Evolutionary conservation across 2,329 filamentous ascomycete genomes (phyloP).

Genomic region (Fusarium piperis): DNA sequence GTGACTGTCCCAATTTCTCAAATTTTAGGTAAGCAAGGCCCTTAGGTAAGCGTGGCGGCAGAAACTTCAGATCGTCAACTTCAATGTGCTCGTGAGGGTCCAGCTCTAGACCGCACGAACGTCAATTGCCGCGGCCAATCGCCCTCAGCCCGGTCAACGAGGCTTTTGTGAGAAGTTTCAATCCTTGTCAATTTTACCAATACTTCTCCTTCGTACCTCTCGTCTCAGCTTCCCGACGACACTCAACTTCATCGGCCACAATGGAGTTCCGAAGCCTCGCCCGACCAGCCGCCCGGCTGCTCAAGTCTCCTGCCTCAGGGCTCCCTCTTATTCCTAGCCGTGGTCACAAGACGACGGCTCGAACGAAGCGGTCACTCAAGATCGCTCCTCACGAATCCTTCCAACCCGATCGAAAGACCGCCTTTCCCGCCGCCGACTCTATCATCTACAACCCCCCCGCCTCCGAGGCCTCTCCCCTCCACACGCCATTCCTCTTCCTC

Average conservation of each 20-base stretch:
- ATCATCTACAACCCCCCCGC: slow-evolving; percentile 69
- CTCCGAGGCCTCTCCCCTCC: slow-evolving; percentile 64
- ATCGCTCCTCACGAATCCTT: slow-evolving; percentile 71
- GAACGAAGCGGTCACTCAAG: slow-evolving; percentile 67
- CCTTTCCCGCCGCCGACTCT: slow-evolving; percentile 47
- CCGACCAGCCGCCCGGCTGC: slow-evolving; percentile 49
- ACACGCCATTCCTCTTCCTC: slow-evolving; percentile 75
- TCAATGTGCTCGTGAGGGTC: slow-evolving; percentile 25
- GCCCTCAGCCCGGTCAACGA: slow-evolving; percentile 30
- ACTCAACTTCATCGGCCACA: slow-evolving; percentile 9
- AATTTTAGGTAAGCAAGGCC: background rate
- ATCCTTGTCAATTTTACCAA: background rate
- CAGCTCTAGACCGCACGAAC: slow-evolving; percentile 30
- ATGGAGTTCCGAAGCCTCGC: slow-evolving; percentile 51
- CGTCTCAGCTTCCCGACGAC: slow-evolving; percentile 7
- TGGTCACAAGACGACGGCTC: slow-evolving; percentile 61
- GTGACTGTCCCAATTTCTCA: fast-evolving
- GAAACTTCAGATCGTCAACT: slow-evolving; percentile 42
- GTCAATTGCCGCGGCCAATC: slow-evolving; percentile 40
- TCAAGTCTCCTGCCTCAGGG: slow-evolving; percentile 39
- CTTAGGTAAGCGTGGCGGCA: slow-evolving; percentile 36
- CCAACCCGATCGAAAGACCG: slow-evolving; percentile 50
- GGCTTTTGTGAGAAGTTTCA: slow-evolving; percentile 8
- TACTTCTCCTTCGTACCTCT: background rate
- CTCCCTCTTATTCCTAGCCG: slow-evolving; percentile 45